Conservation (phyloP, 1,284 basidiomycete species). For the Ustilago curta region DNA sequence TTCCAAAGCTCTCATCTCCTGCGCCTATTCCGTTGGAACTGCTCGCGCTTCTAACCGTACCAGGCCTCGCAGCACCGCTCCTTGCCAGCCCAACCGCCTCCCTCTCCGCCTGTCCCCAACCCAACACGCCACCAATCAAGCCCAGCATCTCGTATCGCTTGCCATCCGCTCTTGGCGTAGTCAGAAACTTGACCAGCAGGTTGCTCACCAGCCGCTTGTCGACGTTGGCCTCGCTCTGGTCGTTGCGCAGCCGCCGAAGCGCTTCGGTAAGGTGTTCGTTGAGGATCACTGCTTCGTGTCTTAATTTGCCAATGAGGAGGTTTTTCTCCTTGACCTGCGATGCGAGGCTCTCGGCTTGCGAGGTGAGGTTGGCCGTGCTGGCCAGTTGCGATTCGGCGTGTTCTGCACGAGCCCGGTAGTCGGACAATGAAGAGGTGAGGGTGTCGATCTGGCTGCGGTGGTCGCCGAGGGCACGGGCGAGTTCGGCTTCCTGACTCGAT, state of each 20-base stretch:
- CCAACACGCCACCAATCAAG: constrained; percentile 86
- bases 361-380: background rate
- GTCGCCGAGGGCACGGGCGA: constrained; percentile 81
- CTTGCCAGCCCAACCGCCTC: constrained; percentile 87
- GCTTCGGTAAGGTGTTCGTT: constrained; percentile 98
- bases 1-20: constrained; percentile 58
- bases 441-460: constrained; percentile 80
- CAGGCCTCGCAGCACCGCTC: background rate
- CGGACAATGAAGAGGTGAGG: constrained; percentile 80
- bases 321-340: constrained; percentile 95
- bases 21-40: background rate
- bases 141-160: constrained; percentile 97
- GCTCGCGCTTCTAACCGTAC: background rate
- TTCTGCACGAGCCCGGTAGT: constrained; percentile 85
- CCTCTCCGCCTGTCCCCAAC: constrained; percentile 89
- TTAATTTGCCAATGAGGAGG: constrained; percentile 86
- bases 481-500: constrained; percentile 74
- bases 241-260: constrained; percentile 87
- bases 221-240: constrained; percentile 87
- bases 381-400: constrained; percentile 76
- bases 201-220: constrained; percentile 93
- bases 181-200: constrained; percentile 89
- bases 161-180: constrained; percentile 86
- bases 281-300: constrained; percentile 85
- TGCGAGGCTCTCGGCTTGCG: constrained; percentile 66